phyloP scores from a whole-genome alignment of 805 yeast genomes.

The Wickerhamomyces kurtzmanii region DNA sequence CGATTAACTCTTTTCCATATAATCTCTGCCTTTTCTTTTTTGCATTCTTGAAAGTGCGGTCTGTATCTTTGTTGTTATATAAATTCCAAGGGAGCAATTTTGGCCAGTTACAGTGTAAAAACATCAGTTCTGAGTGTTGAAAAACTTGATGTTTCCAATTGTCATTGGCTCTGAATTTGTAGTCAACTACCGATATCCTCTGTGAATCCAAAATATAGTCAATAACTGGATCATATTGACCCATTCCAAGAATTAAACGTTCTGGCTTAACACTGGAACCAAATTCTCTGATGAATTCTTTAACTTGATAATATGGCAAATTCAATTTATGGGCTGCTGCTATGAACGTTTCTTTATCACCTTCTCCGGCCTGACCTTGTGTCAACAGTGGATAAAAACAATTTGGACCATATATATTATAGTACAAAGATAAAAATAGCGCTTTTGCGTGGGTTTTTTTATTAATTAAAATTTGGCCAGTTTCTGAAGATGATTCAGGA shows the following conservation, averaged over 20 bases:
- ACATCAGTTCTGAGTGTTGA: slow-evolving; percentile 13
- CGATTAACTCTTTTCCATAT: slow-evolving; percentile 8
- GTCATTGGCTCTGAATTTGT: slow-evolving; percentile 4
- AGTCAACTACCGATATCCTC: neutral
- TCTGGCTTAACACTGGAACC: slow-evolving; percentile 24
- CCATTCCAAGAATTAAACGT: slow-evolving; percentile 17
- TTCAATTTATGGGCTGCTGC: slow-evolving; percentile 52
- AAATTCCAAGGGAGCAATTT: slow-evolving; percentile 20
- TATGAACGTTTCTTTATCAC: slow-evolving; percentile 71
- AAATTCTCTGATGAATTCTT: slow-evolving; percentile 42
- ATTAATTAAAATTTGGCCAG: slow-evolving; percentile 56
- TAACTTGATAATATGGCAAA: slow-evolving; percentile 43
- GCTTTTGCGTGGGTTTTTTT: slow-evolving; percentile 48
- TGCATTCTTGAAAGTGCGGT: slow-evolving; percentile 1
- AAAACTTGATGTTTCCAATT: slow-evolving; percentile 14
- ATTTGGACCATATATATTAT: slow-evolving; percentile 55
- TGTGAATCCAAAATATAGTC: slow-evolving; percentile 8
- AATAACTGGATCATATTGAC: slow-evolving; percentile 24
- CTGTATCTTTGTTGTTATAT: slow-evolving; percentile 1
- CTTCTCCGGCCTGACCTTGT: slow-evolving; percentile 66
- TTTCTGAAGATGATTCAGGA: slow-evolving; percentile 61
- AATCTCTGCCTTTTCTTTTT: slow-evolving; percentile 14
- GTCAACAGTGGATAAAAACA: slow-evolving; percentile 50
- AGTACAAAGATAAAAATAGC: slow-evolving; percentile 50
- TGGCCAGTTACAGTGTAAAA: slow-evolving; percentile 18